A percentile compares a stretch with the other conserved stretches of the same genome.
phyloP scores from a whole-genome alignment of 306 rosid species.

The Malus fusca region DNA sequence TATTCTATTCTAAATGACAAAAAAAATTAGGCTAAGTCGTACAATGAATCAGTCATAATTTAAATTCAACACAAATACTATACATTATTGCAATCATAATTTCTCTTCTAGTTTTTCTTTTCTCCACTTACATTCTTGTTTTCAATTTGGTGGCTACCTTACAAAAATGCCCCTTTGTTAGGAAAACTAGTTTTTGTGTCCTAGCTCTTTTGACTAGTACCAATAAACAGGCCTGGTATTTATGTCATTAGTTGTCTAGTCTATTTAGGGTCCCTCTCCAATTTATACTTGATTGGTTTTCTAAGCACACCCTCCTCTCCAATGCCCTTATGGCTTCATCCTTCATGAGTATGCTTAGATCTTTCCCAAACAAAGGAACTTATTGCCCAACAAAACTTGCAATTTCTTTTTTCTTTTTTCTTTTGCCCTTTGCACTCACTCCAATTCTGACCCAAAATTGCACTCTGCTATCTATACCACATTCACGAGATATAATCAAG shows the following conservation, averaged over 20 bases:
- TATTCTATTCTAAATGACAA: neutral
- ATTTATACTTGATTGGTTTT: slow-evolving; percentile 23
- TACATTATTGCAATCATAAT: neutral
- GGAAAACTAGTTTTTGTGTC: slow-evolving; percentile 8
- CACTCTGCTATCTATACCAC: neutral
- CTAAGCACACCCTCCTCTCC: neutral
- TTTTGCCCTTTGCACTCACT: neutral
- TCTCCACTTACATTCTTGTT: neutral
- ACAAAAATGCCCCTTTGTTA: slow-evolving; percentile 1
- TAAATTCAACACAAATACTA: neutral
- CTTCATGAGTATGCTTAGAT: slow-evolving; percentile 1
- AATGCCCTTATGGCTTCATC: slow-evolving; percentile 1
- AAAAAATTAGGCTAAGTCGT: neutral
- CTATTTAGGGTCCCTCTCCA: slow-evolving; percentile 22
- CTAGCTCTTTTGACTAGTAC: slow-evolving; percentile 3
- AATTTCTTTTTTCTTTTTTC: neutral
- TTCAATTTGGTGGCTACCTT: slow-evolving; percentile 9
- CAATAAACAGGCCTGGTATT: slow-evolving; percentile 18
- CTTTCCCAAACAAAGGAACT: slow-evolving; percentile 14
- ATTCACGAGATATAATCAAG: neutral
- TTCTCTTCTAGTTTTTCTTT: neutral
- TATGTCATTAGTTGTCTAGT: slow-evolving; percentile 19
- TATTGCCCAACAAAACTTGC: neutral
- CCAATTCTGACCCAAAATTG: neutral
- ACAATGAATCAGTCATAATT: too few relatives aligned